These are phyloP conservation scores for Ustilago bromivora DNA, from an alignment of 1,284 basidiomycete species.

Conservation along the genomic window DNA sequence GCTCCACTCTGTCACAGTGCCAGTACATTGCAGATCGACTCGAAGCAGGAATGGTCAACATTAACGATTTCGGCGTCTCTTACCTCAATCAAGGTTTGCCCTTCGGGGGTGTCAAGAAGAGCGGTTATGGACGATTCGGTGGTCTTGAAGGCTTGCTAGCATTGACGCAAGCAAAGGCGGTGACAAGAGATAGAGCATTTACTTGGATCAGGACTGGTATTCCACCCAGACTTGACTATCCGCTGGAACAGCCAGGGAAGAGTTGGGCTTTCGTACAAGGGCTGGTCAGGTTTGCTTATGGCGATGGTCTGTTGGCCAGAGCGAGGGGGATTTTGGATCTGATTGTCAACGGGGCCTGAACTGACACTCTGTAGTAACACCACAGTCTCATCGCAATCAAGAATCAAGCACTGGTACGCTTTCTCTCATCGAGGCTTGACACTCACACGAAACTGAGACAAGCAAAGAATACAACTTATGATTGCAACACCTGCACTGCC, in stretches of 20 bases:
- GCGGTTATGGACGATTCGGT: slow-evolving; percentile 56
- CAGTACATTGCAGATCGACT: slow-evolving; percentile 81
- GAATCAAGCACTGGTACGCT: neutral
- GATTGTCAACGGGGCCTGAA: slow-evolving; percentile 20
- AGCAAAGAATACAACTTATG: neutral
- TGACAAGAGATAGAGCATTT: slow-evolving; percentile 87
- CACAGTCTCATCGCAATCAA: neutral
- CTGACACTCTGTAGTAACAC: neutral
- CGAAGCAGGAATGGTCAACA: slow-evolving; percentile 94
- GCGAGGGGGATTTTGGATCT: slow-evolving; percentile 18
- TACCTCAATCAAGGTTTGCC: slow-evolving; percentile 92
- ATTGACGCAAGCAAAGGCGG: slow-evolving; percentile 86
- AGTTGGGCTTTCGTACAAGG: slow-evolving; percentile 42
- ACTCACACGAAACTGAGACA: neutral
- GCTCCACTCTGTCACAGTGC: slow-evolving; percentile 81
- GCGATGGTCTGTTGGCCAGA: slow-evolving; percentile 2
- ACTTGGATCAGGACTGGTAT: slow-evolving; percentile 84
- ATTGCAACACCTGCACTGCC: neutral
- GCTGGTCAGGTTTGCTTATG: slow-evolving; percentile 38
- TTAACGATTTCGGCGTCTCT: slow-evolving; percentile 88
- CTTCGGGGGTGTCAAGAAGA: slow-evolving; percentile 85
- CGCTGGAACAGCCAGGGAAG: slow-evolving; percentile 40
- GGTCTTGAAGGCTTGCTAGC: slow-evolving; percentile 91
- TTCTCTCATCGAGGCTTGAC: too few species aligned
- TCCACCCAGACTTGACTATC: slow-evolving; percentile 73